These are phyloP conservation scores for Alliaria petiolata DNA, from an alignment of 345 rosid genomes.

Conservation along the genomic window DNA sequence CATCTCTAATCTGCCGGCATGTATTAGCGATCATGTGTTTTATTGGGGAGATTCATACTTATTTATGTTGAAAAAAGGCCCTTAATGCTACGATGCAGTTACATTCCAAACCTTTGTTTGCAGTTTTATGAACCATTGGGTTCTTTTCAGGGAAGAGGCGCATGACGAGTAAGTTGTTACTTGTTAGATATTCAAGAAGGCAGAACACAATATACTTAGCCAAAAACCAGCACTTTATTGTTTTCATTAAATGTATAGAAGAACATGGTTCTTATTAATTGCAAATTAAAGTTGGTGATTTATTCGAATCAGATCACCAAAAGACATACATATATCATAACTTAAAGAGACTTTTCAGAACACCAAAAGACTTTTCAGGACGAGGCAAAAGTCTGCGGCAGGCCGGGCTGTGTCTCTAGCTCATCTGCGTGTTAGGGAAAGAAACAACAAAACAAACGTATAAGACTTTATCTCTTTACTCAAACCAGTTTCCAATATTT, in stretches of 20 bases:
- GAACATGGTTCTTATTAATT: neutral
- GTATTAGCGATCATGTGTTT: neutral
- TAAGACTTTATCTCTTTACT: no score
- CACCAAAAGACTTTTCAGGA: neutral
- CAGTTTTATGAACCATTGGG: neutral
- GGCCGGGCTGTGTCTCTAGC: neutral
- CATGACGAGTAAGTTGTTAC: neutral
- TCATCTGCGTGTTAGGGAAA: conserved; percentile 11
- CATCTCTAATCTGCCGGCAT: neutral
- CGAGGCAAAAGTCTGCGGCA: neutral
- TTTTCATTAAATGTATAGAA: neutral
- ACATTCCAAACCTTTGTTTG: no score
- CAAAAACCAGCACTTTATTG: neutral
- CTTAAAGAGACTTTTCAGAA: no score
- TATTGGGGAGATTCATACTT: neutral
- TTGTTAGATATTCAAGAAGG: conserved; percentile 9
- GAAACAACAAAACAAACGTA: conserved; percentile 14
- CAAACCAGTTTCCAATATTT: no score
- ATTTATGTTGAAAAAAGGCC: no score
- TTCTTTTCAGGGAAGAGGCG: neutral
- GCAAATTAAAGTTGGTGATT: no score
- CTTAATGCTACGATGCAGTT: neutral
- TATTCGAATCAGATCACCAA: no score
- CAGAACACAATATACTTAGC: neutral
- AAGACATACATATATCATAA: no score